A percentile compares a stretch with the other conserved stretches of the same genome.
Conservation (phyloP, 257 asterid genomes). For the Linaria vulgaris region DNA sequence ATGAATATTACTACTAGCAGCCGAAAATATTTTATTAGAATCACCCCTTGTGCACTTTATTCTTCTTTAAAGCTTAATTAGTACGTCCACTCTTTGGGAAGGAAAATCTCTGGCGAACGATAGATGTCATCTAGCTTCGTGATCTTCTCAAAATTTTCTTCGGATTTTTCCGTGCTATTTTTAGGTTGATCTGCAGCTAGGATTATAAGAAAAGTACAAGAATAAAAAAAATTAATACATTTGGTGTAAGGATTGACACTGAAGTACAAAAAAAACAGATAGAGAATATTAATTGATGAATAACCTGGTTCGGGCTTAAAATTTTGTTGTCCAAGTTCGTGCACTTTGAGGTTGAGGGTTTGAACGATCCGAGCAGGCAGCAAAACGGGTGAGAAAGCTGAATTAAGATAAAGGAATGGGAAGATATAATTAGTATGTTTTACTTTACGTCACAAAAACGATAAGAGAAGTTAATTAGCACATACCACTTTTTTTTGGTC, state of each 20-base stretch:
- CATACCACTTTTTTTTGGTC: too few species aligned
- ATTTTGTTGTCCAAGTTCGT: conserved; percentile 39
- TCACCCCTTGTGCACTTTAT: not conserved
- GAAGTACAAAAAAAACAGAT: not conserved
- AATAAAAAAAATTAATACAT: not conserved
- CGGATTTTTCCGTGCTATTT: conserved; percentile 22
- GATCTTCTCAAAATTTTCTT: conserved; percentile 22
- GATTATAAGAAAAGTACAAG: too few species aligned
- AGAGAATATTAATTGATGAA: not conserved
- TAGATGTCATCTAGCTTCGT: conserved; percentile 26
- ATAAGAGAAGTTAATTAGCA: too few species aligned
- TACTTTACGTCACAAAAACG: too few species aligned
- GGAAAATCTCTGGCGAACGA: conserved; percentile 47
- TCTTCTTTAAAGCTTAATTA: conserved; percentile 14
- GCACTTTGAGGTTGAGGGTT: conserved; percentile 64
- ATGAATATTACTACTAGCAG: not conserved
- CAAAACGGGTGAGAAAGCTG: conserved; percentile 59
- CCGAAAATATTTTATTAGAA: not conserved
- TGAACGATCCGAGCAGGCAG: conserved; percentile 59
- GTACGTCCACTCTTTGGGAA: conserved; percentile 76
- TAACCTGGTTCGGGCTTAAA: conserved; percentile 41
- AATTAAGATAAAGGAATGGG: not conserved
- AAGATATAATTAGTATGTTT: not conserved
- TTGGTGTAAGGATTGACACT: not conserved
- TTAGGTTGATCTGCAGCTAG: conserved; percentile 33